Evolutionary conservation across 805 yeast species (phyloP), one percentile per base, ranked within the genome.

Genomic region (Yarrowia bubula): DNA sequence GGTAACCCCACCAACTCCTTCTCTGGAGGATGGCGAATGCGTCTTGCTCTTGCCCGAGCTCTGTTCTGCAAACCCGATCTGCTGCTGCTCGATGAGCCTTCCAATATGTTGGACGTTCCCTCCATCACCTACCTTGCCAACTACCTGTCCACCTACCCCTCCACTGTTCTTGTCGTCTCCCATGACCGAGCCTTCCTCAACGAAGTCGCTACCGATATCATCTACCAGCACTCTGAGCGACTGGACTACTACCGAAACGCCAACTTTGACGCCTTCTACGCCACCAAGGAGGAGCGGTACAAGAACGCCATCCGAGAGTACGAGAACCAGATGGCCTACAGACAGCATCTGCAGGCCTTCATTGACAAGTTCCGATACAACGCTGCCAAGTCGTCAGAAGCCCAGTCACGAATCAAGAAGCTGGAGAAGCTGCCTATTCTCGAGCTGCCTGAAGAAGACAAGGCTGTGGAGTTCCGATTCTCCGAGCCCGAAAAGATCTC

Each of bases 21-120:
- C 76, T 92, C 98, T 63, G 99, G 99, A 84, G 99, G 99, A 86
- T 95, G 99, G 99, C 88, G 99, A 84, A 95, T 95, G 99, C 89
- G 99, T 81, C 83, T 95, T 69, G 90, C 98, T n/a, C 83, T 95
- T 67, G 99, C 99, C 3, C 86, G 99, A 78, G 99, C 99, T 0
- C 83, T 95, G 75, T 95, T 95, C 83, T 93, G 98, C 83, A 88
- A 91, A 75, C 99, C 99, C 0, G 99, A 95, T 76, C 81, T 95
- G 69, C 81, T 95, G 70, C 80, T 95, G 74, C 83, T 95, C 69
- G 99, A 95, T 84, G 99, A 95, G 83, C 99, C 99, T 73, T 92
- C 98, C 68, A 95, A 95, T 87, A 95, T 92, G 97, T 89, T 95
- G 96, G 99, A 95, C 85, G 97, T 95, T 76, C 99, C 99, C 33